A percentile compares a stretch with the other conserved stretches of the same genome.
Evolutionary conservation across 306 rosid genomes (phyloP).

Genomic region (Acacia acuminata): DNA sequence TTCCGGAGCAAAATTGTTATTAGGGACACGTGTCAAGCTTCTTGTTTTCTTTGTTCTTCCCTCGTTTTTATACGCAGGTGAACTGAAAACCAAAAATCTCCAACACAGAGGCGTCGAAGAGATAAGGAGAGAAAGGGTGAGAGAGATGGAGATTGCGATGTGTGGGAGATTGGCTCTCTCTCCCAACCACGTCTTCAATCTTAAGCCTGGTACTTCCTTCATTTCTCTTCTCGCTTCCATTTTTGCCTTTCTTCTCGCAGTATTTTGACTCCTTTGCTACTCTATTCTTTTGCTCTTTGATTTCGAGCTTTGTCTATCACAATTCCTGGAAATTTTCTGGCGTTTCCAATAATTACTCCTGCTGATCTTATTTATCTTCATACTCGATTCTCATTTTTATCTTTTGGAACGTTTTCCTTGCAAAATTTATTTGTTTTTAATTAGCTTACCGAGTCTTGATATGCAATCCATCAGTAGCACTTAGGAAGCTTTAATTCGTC

Average conservation of each 20-base stretch:
- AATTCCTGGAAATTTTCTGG: background rate
- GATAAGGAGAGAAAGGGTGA: background rate
- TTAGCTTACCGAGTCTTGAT: background rate
- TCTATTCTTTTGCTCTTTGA: background rate
- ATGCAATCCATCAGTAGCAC: background rate
- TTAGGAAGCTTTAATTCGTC: constrained; percentile 20
- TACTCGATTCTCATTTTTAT: background rate
- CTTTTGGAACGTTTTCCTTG: background rate
- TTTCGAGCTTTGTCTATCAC: background rate
- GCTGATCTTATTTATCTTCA: background rate
- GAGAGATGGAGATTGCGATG: constrained; percentile 67
- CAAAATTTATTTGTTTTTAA: background rate
- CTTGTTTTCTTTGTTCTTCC: background rate
- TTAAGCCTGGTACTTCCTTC: constrained; percentile 46
- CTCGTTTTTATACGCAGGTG: background rate
- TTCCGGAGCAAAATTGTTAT: no score
- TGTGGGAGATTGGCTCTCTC: constrained; percentile 67
- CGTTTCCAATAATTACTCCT: background rate
- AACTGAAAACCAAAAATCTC: background rate
- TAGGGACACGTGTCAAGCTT: background rate
- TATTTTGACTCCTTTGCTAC: background rate
- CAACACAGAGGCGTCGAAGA: background rate
- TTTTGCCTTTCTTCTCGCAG: background rate
- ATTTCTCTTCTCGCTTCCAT: background rate
- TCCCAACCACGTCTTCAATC: constrained; percentile 58